Base-by-base conservation (phyloP, 78 protist species). In the Anaeramoeba flamelloides region DNA sequence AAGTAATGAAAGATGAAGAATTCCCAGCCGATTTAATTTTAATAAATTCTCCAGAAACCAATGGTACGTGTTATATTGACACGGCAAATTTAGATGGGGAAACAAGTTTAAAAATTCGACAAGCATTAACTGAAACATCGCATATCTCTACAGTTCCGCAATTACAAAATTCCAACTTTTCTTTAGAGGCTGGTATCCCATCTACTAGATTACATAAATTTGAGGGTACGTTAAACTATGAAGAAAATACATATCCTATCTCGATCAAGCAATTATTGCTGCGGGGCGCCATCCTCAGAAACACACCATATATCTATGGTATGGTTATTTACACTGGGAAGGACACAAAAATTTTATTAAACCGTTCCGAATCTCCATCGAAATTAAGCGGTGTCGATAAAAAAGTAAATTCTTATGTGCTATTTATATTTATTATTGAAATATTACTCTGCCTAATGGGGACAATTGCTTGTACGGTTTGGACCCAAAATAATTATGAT, bases 11-110 rank as follows among this genome's bases (percentile, higher is more conserved):
- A 78, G 83, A 86, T 38, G 77, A 77, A 41, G 77, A 79, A 41
- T 84, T 91, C 75, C 96, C 96, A 2, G 97, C 94, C 1, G 97
- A 93, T 77, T 69, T 86, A 26, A 85, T 93, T 0, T 38, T 91
- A 34, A 36, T 93, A n/a, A 74, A 86, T 34, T 33, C 89, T 12
- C 38, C 88, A 2, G 84, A 81, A 26, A 85, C 76, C 38, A 86
- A 89, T 37, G 95, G 94, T 36, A 69, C 84, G 33, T 89, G 92
- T 74, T 81, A 81, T 41, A 78, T 81, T 2, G 31, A 81, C 30
- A 81, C 84, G 1, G 32, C n/a, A 32, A 81, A 81, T 38, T 41
- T 81, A 30, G 84, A 81, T 38, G 84, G 84, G 64, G 83, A 81
- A 39, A 30, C 83, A 30, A 81, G 77, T 81, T 22, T 81, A 12